Percentiles rank a stretch among this genome's conserved stretches.
Conservation (phyloP, 176 grass and related monocot genomes). For the Poa annua region DNA sequence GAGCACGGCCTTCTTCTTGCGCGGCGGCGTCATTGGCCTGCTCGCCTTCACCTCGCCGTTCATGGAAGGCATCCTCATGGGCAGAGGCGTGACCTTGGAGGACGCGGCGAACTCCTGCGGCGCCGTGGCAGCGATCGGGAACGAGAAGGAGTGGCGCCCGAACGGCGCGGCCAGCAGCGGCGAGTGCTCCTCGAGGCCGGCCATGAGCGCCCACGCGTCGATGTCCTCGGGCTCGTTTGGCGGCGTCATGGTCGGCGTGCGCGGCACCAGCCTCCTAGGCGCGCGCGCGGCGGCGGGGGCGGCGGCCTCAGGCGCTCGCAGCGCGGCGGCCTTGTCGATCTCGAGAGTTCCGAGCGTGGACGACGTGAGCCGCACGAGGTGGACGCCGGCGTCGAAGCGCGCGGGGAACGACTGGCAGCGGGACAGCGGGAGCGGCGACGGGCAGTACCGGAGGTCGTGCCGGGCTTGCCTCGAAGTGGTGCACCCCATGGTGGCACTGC, state of each 20-base stretch:
- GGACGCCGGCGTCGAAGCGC: slow-evolving; percentile 39
- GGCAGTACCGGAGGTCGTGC: slow-evolving; percentile 61
- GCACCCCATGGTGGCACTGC: slow-evolving; percentile 71
- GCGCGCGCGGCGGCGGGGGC: neutral
- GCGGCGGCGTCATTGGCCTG: neutral
- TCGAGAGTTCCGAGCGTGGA: slow-evolving; percentile 71
- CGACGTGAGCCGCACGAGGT: slow-evolving; percentile 72
- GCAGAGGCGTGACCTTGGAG: slow-evolving; percentile 48
- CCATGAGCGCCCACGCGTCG: slow-evolving; percentile 82
- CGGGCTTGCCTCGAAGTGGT: slow-evolving; percentile 79
- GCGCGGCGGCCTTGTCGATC: slow-evolving; percentile 38
- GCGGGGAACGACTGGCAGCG: slow-evolving; percentile 59
- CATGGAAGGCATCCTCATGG: slow-evolving; percentile 13
- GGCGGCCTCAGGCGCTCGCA: slow-evolving; percentile 24
- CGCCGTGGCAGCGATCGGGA: slow-evolving; percentile 38
- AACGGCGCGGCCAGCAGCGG: slow-evolving; percentile 49
- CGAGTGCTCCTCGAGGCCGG: slow-evolving; percentile 70
- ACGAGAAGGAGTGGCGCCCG: slow-evolving; percentile 89
- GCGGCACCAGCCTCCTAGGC: slow-evolving; percentile 40
- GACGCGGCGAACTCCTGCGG: slow-evolving; percentile 44
- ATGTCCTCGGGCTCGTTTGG: slow-evolving; percentile 92
- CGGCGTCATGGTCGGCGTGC: slow-evolving; percentile 88
- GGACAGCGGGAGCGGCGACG: slow-evolving; percentile 56
- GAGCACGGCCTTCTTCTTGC: slow-evolving; percentile 57
- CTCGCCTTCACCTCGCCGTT: slow-evolving; percentile 17